Percentiles rank a stretch among this genome's conserved stretches.
phyloP scores from a whole-genome alignment of 2,329 filamentous ascomycete species.

The Colletotrichum higginsianum region DNA sequence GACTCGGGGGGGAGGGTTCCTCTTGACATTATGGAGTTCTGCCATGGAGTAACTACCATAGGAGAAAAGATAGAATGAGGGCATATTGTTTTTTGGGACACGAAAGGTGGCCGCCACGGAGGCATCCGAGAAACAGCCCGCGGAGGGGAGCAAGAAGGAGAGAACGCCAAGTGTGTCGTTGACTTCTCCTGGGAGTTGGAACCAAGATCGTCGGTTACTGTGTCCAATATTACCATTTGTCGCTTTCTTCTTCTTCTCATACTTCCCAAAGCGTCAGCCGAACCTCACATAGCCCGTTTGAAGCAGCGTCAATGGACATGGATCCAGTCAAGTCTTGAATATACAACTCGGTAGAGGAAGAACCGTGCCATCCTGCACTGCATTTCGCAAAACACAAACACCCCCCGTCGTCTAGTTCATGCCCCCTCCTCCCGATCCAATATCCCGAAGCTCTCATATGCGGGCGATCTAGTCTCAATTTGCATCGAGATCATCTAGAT shows the following conservation, averaged over 20 bases:
- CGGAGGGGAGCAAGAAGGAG: too few species aligned
- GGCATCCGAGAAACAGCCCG: too few species aligned
- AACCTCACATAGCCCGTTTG: background rate
- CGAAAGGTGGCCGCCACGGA: too few species aligned
- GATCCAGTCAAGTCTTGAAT: background rate
- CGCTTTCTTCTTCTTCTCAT: too few species aligned
- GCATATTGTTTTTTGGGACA: too few species aligned
- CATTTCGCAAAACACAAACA: background rate
- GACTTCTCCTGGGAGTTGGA: background rate
- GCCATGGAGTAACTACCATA: too few species aligned
- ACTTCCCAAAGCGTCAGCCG: background rate
- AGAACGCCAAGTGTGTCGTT: too few species aligned
- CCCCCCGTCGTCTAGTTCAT: background rate
- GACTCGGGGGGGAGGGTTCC: too few species aligned
- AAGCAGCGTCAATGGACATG: background rate
- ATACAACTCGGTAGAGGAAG: background rate
- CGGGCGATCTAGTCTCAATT: constrained; percentile 3
- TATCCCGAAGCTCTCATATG: background rate
- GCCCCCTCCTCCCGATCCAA: too few species aligned
- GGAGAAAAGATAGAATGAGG: too few species aligned
- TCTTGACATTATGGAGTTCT: too few species aligned
- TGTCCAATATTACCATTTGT: too few species aligned
- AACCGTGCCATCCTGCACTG: background rate
- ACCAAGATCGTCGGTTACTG: background rate
- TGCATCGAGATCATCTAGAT: background rate